A percentile compares a stretch with the other conserved stretches of the same genome.
Evolutionary conservation across 768 basidiomycete genomes (phyloP).

Genomic region (Rhodotorula babjevae): DNA sequence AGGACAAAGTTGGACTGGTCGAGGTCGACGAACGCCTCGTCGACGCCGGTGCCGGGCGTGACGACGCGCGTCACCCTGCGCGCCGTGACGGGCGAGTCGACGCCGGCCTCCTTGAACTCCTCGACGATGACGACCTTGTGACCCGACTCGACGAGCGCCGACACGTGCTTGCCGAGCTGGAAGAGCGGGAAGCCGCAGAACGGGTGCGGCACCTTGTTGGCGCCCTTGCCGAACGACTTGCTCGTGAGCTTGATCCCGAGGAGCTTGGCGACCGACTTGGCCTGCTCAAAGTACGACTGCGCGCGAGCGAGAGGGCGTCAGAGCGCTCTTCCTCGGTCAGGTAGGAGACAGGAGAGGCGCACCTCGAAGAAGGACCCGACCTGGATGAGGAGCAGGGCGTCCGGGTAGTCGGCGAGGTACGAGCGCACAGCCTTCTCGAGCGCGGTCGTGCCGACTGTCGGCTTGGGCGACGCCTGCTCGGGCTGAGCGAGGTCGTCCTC

Average conservation of each 20-base stretch:
- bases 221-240: conserved; percentile 54
- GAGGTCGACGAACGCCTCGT: conserved; percentile 45
- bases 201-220: conserved; percentile 54
- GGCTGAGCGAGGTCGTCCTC: no score
- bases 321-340: no score
- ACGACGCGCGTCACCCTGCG: conserved; percentile 22
- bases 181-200: conserved; percentile 89
- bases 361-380: conserved; percentile 97
- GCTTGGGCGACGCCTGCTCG: background rate
- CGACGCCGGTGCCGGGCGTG: conserved; percentile 53
- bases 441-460: conserved; percentile 45
- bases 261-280: conserved; percentile 65
- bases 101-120: conserved; percentile 62
- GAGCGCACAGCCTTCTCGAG: conserved; percentile 66
- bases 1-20: conserved; percentile 36
- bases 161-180: conserved; percentile 81
- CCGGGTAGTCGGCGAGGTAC: conserved; percentile 72
- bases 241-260: conserved; percentile 78
- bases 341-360: conserved; percentile 22
- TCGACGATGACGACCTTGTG: conserved; percentile 90
- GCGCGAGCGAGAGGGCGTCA: background rate
- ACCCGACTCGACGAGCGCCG: conserved; percentile 73
- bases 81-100: conserved; percentile 16
- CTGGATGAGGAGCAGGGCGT: conserved; percentile 81
- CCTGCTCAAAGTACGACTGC: conserved; percentile 93